Base-by-base conservation (phyloP, 805 yeast genomes). In the Saturnispora kantuleensis region DNA sequence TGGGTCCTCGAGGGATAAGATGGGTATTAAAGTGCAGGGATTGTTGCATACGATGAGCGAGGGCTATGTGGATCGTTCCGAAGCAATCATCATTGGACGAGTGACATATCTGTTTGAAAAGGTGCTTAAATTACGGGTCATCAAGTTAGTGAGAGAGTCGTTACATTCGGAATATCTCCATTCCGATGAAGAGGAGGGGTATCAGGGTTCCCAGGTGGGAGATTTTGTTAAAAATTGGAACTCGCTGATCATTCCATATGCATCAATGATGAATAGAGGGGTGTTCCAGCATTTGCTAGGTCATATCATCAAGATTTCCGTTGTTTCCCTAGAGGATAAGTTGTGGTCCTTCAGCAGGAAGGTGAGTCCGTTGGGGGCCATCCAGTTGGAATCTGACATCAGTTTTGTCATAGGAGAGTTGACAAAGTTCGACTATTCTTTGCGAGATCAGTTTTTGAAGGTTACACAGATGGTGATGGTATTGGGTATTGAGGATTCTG, bases 401-500 rank as follows among this genome's bases (percentile, higher is more conserved):
- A 77, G 88, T 39, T 69, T 76, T 26, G 71, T 90, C 31, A 84
- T 93, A 41, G 74, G 80, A 38, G 82, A 81, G 47, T 73, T 85
- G 5, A 81, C 95, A 40, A 81, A 78, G 41, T 76, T 78, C 46
- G 71, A 81, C 56, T 90, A 88, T 61, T 73, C 74, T 31, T 65
- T 88, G 52, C 70, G 96, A 48, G 93, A 86, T 48, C 75, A 76
- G 53, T 90, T 90, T 57, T 71, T 83, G 7, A 70, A 87, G 47
- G 78, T 87, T 5, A 87, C 96, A 0, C 97, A 90, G 59, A 71
- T 93, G 36, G 83, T 87, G 16, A 74, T 86, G 68, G 68, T 87
- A 38, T 68, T 88, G 35, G 93, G 95, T 4, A 72, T 87, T 64
- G 96, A 87, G 53, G 89, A 84, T 47, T 80, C 73, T 42, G 69